Evolutionary conservation across 495 filamentous ascomycete species (phyloP).

Genomic region (Podospora bellae-mahoneyi): DNA sequence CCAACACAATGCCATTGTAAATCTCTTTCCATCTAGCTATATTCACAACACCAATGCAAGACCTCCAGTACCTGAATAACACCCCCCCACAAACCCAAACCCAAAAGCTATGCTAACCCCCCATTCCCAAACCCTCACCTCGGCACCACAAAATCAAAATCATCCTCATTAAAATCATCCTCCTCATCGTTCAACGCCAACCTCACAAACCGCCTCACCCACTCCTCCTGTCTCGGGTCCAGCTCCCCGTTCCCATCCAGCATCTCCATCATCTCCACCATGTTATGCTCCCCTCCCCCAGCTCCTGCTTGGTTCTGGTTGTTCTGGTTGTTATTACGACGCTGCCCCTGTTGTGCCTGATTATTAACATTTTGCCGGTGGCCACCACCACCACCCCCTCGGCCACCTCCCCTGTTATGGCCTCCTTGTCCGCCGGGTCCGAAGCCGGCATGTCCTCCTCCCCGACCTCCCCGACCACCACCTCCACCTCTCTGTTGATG

Average conservation of each 20-base stretch:
- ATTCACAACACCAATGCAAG: too few relatives aligned
- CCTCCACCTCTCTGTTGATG: conserved; percentile 13
- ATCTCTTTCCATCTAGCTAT: too few relatives aligned
- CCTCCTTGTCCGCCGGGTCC: not conserved
- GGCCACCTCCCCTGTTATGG: conserved; percentile 12
- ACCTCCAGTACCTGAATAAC: too few relatives aligned
- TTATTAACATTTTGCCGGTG: conserved; percentile 32
- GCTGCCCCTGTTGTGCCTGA: conserved; percentile 28
- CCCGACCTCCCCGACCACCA: not conserved
- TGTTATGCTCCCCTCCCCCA: conserved; percentile 1
- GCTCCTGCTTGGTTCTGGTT: not conserved
- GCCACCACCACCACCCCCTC: conserved; percentile 10
- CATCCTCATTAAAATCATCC: conserved; percentile 40
- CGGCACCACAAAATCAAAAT: conserved; percentile 20
- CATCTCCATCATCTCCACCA: not conserved
- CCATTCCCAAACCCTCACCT: conserved; percentile 5
- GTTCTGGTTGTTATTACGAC: conserved; percentile 20
- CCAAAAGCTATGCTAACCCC: not conserved
- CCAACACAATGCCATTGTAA: too few relatives aligned
- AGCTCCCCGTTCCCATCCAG: conserved; percentile 21
- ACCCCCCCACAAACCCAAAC: not conserved
- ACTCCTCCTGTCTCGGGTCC: conserved; percentile 42
- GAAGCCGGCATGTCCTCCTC: not conserved
- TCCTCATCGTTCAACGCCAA: conserved; percentile 53
- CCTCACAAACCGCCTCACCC: conserved; percentile 53